These are phyloP conservation scores for Lophium mytilinum DNA, from an alignment of 495 filamentous ascomycete species.

Conservation along the genomic window DNA sequence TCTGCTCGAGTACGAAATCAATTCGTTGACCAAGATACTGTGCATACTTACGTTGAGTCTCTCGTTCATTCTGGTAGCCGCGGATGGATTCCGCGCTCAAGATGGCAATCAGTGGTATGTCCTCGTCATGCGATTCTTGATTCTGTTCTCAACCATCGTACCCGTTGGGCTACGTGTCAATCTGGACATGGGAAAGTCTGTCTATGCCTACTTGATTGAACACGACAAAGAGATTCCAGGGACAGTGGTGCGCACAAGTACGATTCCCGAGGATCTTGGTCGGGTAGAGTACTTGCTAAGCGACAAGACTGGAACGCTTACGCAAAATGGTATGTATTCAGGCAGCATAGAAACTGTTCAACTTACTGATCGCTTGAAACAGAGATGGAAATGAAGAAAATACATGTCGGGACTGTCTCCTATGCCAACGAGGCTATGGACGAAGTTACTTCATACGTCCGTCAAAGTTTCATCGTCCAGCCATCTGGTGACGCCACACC, in stretches of 20 bases:
- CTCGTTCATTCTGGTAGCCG: conserved; percentile 80
- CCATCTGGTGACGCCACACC: conserved; percentile 33
- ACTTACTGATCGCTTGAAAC: conserved; percentile 7
- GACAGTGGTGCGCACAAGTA: conserved; percentile 90
- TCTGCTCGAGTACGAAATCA: conserved; percentile 91
- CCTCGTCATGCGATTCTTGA: conserved; percentile 88
- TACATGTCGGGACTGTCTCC: conserved; percentile 94
- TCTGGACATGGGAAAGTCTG: conserved; percentile 90
- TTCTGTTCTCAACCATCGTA: conserved; percentile 98
- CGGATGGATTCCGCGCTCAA: conserved; percentile 69
- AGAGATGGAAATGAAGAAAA: conserved; percentile 98
- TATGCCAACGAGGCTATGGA: conserved; percentile 99
- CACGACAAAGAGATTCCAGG: conserved; percentile 79
- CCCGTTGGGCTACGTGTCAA: conserved; percentile 96
- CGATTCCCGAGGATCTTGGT: conserved; percentile 93
- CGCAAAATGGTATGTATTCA: conserved; percentile 61
- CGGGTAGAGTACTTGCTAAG: conserved; percentile 93
- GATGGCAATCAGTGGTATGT: conserved; percentile 70
- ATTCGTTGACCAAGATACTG: conserved; percentile 94
- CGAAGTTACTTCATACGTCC: conserved; percentile 79
- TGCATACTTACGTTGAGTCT: conserved; percentile 79
- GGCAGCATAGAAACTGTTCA: not conserved
- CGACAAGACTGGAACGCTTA: conserved; percentile 96
- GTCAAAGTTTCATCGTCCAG: conserved; percentile 60
- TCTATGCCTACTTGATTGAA: conserved; percentile 95